Evolutionary conservation across 345 rosid genomes (phyloP).

Genomic region (Xanthoceras sorbifolium): DNA sequence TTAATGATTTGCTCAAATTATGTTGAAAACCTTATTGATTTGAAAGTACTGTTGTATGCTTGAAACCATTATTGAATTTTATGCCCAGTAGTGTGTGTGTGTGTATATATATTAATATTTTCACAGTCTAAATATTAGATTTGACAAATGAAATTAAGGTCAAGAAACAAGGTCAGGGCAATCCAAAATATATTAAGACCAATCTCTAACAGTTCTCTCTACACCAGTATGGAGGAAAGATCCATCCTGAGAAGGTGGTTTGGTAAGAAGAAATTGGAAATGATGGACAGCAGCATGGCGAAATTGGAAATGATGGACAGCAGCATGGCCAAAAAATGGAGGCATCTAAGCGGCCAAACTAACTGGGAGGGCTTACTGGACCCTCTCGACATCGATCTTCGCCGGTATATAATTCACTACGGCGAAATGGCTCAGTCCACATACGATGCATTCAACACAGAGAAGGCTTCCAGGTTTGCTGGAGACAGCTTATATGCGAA

Average conservation of each 20-base stretch:
- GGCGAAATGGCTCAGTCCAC: conserved; percentile 89
- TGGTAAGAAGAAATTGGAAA: conserved; percentile 28
- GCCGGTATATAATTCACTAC: conserved; percentile 64
- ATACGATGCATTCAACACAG: conserved; percentile 63
- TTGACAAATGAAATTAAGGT: neutral
- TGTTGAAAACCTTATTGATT: neutral
- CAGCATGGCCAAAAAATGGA: conserved; percentile 57
- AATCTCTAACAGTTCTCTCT: neutral
- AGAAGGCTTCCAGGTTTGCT: conserved; percentile 57
- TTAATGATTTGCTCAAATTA: neutral
- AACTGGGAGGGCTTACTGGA: conserved; percentile 61
- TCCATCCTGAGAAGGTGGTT: conserved; percentile 23
- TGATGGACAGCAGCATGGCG: conserved; percentile 27
- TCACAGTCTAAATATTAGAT: neutral
- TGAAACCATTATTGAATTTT: neutral
- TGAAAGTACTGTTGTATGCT: neutral
- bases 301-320: conserved; percentile 25
- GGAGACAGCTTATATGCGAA: conserved; percentile 64
- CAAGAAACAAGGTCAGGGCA: neutral
- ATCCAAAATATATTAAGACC: conserved; percentile 5
- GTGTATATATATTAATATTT: too few species aligned
- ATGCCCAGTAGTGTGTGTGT: neutral
- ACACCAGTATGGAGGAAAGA: conserved; percentile 5
- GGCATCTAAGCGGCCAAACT: conserved; percentile 59
- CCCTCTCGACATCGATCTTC: conserved; percentile 76